phyloP scores from a whole-genome alignment of 345 rosid genomes.

The Salix suchowensis region DNA sequence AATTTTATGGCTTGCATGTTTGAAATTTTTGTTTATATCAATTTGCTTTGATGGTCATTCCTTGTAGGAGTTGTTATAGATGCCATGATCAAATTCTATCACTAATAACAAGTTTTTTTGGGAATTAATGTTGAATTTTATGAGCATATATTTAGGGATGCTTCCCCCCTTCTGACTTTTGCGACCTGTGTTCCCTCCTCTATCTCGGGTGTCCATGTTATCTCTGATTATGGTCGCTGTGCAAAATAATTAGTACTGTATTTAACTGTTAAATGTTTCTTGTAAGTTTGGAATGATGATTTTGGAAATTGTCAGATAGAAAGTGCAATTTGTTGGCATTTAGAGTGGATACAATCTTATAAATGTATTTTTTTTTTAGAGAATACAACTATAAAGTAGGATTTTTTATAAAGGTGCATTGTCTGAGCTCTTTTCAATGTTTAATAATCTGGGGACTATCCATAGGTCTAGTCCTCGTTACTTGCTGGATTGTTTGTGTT shows the following conservation, averaged over 20 bases:
- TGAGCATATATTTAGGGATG: neutral
- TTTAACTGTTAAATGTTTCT: neutral
- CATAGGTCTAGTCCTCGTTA: neutral
- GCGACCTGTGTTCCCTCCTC: neutral
- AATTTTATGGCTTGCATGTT: neutral
- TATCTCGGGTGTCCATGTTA: neutral
- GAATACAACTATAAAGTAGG: neutral
- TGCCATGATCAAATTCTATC: neutral
- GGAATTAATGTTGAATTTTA: neutral
- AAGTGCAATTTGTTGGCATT: neutral
- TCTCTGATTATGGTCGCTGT: neutral
- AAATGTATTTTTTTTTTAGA: neutral
- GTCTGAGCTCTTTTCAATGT: neutral
- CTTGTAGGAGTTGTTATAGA: neutral
- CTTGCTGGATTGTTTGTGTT: neutral
- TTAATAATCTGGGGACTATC: neutral
- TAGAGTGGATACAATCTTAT: neutral
- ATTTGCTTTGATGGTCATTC: neutral
- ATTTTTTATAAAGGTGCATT: neutral
- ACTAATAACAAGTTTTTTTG: neutral
- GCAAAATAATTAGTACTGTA: neutral
- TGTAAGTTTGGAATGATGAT: neutral
- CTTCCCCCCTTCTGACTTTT: neutral
- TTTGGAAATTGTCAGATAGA: neutral
- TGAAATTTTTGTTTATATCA: neutral